Conservation (phyloP, 2,329 filamentous ascomycete species). For the Daldinia eschscholtzii region DNA sequence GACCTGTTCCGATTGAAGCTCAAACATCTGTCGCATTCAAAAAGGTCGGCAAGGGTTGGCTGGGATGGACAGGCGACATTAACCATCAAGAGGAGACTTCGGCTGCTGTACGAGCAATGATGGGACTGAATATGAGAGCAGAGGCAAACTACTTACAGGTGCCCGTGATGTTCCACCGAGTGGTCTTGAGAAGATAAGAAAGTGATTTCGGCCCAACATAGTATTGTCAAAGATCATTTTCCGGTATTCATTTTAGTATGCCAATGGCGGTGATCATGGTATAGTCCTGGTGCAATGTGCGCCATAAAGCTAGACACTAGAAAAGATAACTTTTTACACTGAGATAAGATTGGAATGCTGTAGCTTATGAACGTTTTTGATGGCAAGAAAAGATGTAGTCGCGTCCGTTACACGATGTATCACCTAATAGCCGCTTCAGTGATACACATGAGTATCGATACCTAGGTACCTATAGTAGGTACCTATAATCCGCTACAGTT, state of each 20-base stretch:
- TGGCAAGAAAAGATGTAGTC: neutral
- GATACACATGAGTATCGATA: neutral
- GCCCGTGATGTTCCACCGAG: neutral
- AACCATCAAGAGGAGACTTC: neutral
- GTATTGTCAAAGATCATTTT: neutral
- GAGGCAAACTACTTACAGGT: neutral
- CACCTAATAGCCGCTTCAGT: neutral
- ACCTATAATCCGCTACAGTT: neutral
- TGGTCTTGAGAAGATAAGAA: neutral
- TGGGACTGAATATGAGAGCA: conserved; percentile 16
- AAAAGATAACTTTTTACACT: neutral
- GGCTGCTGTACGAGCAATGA: conserved; percentile 22
- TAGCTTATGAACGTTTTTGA: neutral
- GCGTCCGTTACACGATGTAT: neutral
- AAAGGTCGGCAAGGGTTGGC: conserved; percentile 15
- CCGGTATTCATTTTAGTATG: neutral
- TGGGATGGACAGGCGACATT: conserved; percentile 21
- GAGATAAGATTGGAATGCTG: neutral
- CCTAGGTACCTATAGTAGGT: too few species aligned
- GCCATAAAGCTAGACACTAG: neutral
- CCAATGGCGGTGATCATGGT: neutral
- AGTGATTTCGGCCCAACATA: neutral
- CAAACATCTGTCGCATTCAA: conserved; percentile 19
- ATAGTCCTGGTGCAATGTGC: neutral
- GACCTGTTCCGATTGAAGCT: neutral